Evolutionary conservation across 2,329 filamentous ascomycete genomes (phyloP), one percentile per base, ranked within the genome.

Genomic region (Botryotinia globosa): DNA sequence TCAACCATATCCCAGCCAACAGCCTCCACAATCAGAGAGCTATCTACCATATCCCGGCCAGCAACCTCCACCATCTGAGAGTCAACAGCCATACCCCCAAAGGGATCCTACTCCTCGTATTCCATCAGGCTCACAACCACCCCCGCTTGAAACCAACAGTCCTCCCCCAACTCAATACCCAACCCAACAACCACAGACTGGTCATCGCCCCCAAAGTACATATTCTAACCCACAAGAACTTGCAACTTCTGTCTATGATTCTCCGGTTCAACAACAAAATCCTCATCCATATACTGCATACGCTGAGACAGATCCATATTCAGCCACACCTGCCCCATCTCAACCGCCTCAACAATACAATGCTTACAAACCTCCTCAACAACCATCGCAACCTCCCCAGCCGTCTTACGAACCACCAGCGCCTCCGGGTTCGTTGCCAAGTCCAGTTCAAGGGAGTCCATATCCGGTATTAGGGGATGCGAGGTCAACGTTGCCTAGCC

Each of bases 221-320:
- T 92, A 91, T 77, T 89, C 90, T 42, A 88, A 89, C 75, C 89
- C 92, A 0, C 92, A 94, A 82, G 92, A 95, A 82, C 85, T 95
- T 64, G 91, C 92, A 39, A 94, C 92, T 0, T 92, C 91, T 1
- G 89, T 88, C 16, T 94, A 94, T 79, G 91, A 94, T 81, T 92
- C 91, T 5, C 92, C 92, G 59, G 86, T 92, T 56, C 85, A 87
- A 59, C 75, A 75, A 61, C 79, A 85, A 85, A 44, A 82, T 79
- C 75, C 82, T 83, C 62, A 80, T n/a, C 62, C 75, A 29, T 80
- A 81, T 61, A 76, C 75, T 42, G 75, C 75, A 37, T 80, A 80
- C 61, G 72, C 76, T 72, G 79, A 80, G 44, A 65, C 37, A 22
- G 79, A 80, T n/a, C 74, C 76, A 39, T 80, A 80, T 66, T 70